Evolutionary conservation across 2,329 filamentous ascomycete species (phyloP), one percentile per base, ranked within the genome.

Genomic region (Penicillium sp.): DNA sequence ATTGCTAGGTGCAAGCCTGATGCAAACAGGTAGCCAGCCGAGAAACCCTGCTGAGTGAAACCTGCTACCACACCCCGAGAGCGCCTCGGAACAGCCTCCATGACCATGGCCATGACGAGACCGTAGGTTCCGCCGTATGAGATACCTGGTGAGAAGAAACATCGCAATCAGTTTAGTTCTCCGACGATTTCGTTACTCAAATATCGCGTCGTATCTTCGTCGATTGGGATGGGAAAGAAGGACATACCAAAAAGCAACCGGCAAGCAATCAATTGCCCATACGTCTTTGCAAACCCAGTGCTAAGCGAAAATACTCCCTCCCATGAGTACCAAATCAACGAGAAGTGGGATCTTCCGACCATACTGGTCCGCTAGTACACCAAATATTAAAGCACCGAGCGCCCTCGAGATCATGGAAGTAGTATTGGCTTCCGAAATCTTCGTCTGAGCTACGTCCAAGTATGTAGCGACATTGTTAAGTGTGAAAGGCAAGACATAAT

Each of bases 1-100:
- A 56, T 52, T 18, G 54, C 54, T 5, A 53, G 54, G n/a, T 56
- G 48, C 16, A 56, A 47, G 8, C 47, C 48, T 21, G 54, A 53
- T 9, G 54, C 54, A 30, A 56, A 20, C 5, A 56, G 21, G 45
- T 56, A 47, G 14, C 52, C 43, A 14, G 52, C 43, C 12, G 43
- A 47, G 30, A 48, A 55, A 3, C 52, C 52, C 14, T 56, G 47
- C 24, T 56, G 54, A 8, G 33, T 52, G 33, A 56, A 52, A 21
- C 54, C 47, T 4, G 54, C 47, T 11, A 56, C 47, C 6, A 56
- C 26, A 9, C 54, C 54, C 9, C 54, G 54, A 28, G 54, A 16
- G 5, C 24, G 20, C 16, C 40, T 16, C 5, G 54, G 54, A 11
- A 56, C 47, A 18, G 47, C 54, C 21, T 56, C 54, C 24, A 56